Conservation (phyloP, 2,329 filamentous ascomycete species). For the Aspergillus persii region DNA sequence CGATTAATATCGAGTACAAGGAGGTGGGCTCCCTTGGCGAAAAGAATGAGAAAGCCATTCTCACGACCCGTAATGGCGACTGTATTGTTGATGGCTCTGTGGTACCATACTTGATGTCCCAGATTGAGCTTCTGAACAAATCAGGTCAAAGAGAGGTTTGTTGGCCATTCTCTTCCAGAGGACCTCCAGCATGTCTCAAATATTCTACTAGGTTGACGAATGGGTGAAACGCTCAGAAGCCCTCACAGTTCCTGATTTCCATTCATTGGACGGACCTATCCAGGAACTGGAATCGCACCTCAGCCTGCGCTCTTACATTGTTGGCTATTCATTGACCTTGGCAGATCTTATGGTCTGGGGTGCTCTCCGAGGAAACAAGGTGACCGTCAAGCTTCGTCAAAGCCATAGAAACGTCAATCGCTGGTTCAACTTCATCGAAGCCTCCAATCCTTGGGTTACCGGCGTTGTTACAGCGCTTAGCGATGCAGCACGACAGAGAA, state of each 20-base stretch:
- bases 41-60: neutral
- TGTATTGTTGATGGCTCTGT: neutral
- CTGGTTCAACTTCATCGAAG: conserved; percentile 86
- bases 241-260: neutral
- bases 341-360: conserved; percentile 81
- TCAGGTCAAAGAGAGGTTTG: neutral
- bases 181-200: neutral
- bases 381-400: conserved; percentile 49
- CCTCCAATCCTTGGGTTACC: conserved; percentile 73
- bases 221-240: neutral
- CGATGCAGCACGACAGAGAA: conserved; percentile 65
- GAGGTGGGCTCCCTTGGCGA: neutral
- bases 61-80: neutral
- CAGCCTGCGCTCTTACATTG: conserved; percentile 78
- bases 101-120: neutral
- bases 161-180: neutral
- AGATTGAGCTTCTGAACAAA: neutral
- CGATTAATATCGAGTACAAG: neutral
- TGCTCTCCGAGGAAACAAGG: conserved; percentile 76
- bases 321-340: conserved; percentile 73
- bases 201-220: neutral
- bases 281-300: conserved; percentile 54
- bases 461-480: conserved; percentile 67
- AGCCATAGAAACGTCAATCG: conserved; percentile 53
- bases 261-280: neutral